Evolutionary conservation across 2,329 filamentous ascomycete genomes (phyloP).

Genomic region (Hypoxylon sp.): DNA sequence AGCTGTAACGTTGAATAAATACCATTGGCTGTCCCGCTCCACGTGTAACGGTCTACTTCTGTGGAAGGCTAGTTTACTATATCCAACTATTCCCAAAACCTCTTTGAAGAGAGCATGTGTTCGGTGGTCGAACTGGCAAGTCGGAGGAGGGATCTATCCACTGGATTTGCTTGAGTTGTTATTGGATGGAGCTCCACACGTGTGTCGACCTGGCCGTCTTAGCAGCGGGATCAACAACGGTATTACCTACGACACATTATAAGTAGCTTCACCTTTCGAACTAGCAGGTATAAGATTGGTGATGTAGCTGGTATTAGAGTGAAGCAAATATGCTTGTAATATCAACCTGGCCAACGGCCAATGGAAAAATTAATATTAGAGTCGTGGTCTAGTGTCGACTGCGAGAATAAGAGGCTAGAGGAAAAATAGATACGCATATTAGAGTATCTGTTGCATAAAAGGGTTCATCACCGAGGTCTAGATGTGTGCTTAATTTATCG

Average conservation of each 20-base stretch:
- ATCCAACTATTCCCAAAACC: background rate
- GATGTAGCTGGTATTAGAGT: background rate
- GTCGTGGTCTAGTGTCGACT: conserved; percentile 3
- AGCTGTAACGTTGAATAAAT: conserved; percentile 20
- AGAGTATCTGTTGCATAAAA: background rate
- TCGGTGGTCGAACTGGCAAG: conserved; percentile 29
- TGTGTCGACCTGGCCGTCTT: conserved; percentile 17
- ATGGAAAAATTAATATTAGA: background rate
- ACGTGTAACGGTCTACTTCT: conserved; percentile 25
- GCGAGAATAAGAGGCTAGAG: background rate
- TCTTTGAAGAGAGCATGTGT: conserved; percentile 17
- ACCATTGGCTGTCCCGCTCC: conserved; percentile 21
- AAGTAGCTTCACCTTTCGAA: background rate
- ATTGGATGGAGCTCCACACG: conserved; percentile 33
- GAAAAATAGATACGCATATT: background rate
- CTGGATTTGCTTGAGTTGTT: background rate
- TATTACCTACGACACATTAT: background rate
- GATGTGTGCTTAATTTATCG: background rate
- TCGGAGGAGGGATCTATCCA: background rate
- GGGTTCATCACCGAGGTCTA: background rate
- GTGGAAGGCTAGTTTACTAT: background rate
- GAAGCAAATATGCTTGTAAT: background rate
- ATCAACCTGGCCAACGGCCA: background rate
- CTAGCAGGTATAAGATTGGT: background rate
- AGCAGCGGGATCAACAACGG: background rate